phyloP scores from a whole-genome alignment of 805 yeast genomes.

The Candida methanosorbosa region DNA sequence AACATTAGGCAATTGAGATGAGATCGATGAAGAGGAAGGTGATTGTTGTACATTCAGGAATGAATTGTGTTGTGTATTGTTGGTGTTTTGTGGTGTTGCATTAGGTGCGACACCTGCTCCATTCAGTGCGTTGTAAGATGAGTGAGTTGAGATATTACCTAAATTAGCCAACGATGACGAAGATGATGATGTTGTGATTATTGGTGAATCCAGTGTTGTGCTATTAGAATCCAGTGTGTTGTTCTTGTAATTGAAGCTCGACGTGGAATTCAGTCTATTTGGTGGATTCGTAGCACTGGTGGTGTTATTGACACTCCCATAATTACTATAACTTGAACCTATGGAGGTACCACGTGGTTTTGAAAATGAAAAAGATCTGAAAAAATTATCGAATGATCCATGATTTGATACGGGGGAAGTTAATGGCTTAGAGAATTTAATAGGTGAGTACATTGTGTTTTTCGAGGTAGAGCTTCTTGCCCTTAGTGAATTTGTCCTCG shows the following conservation, averaged over 20 bases:
- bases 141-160: not conserved
- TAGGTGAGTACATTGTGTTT: slow-evolving; percentile 15
- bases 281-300: not conserved
- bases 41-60: not conserved
- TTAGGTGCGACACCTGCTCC: too few relatives aligned
- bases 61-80: slow-evolving; percentile 1
- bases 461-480: slow-evolving; percentile 11
- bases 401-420: slow-evolving; percentile 31
- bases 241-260: too few relatives aligned
- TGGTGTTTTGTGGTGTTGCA: not conserved
- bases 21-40: slow-evolving; percentile 1
- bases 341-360: slow-evolving; percentile 13
- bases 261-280: too few relatives aligned
- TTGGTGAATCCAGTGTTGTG: not conserved
- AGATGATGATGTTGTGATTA: not conserved
- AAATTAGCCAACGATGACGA: not conserved
- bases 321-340: slow-evolving; percentile 4
- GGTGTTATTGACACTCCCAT: not conserved
- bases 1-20: too few relatives aligned
- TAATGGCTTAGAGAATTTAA: slow-evolving; percentile 39
- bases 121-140: slow-evolving; percentile 1
- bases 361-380: slow-evolving; percentile 26
- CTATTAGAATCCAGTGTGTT: not conserved
- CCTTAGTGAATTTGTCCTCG: slow-evolving; percentile 3
- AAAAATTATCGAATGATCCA: slow-evolving; percentile 25